Percentiles rank a stretch among this genome's conserved stretches.
phyloP scores from a whole-genome alignment of 75 land plant genomes.

The Pinus albicaulis region DNA sequence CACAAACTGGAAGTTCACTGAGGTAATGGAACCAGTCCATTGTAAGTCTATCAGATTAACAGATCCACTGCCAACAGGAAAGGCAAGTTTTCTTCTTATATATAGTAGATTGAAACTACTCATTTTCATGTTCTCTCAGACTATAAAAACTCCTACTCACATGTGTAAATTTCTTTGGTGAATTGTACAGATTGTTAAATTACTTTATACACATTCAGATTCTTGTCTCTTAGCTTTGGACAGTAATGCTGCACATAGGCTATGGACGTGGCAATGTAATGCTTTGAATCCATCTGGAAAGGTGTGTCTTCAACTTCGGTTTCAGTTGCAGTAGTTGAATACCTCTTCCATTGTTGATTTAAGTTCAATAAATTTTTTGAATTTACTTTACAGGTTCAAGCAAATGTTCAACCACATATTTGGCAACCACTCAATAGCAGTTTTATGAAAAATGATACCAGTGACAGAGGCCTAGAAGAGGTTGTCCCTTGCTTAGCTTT shows the following conservation, averaged over 20 bases:
- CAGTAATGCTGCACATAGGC: slow-evolving; percentile 61
- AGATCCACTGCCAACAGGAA: slow-evolving; percentile 39
- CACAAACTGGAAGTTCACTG: too few species aligned
- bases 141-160: not conserved
- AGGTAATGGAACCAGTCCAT: too few species aligned
- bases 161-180: not conserved
- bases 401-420: slow-evolving; percentile 51
- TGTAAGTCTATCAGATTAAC: slow-evolving; percentile 43
- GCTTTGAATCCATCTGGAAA: slow-evolving; percentile 39
- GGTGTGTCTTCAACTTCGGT: slow-evolving; percentile 15
- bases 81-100: slow-evolving; percentile 17
- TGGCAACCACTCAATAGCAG: slow-evolving; percentile 71
- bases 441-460: slow-evolving; percentile 69
- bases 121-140: not conserved
- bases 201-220: slow-evolving; percentile 73
- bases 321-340: not conserved
- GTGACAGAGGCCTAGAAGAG: slow-evolving; percentile 59
- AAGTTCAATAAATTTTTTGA: not conserved
- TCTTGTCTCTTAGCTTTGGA: slow-evolving; percentile 52
- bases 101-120: not conserved
- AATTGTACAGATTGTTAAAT: slow-evolving; percentile 30
- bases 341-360: not conserved
- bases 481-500: slow-evolving; percentile 68
- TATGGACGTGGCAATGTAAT: slow-evolving; percentile 68
- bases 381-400: slow-evolving; percentile 40